Base-by-base conservation (phyloP, 139 green algal species). In the Deuterostichococcus epilithicus region DNA sequence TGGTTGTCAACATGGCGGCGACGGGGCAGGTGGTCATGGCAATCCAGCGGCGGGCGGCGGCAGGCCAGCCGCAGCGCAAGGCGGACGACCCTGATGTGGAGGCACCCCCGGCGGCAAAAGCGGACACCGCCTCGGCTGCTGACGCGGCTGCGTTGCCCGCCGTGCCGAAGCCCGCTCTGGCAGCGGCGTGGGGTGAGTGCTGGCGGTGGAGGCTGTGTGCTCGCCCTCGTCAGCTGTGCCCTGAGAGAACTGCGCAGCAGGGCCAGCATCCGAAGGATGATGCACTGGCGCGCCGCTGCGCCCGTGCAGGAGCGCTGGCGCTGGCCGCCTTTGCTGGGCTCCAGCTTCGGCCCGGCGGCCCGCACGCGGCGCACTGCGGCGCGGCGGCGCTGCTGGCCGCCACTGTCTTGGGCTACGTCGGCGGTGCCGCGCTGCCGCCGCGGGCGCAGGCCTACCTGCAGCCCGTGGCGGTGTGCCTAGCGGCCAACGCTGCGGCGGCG, bases 321-420 rank as follows among this genome's bases (percentile, higher is more conserved):
- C 18, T 28, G 20, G 52, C 13, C 26, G 52, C 13, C 52, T 63
- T 63, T 63, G 52, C 52, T n/a, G 52, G 18, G 5, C 52, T 63
- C 13, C 18, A 5, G 10, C 18, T 28, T 5, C 33, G 30, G 34
- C 45, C 71, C 35, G 22, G 5, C 4, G 69, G 63, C 26, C 30
- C 2, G 25, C 44, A 30, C 35, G n/a, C 52, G n/a, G 32, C 22
- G 8, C 34, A 72, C n/a, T 72, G 84, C 25, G 81, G 85, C 32
- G 79, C 91, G 60, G 84, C 85, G 3, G 88, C 89, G 36, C 80
- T 86, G 35, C 76, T 93, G 59, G 82, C 85, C 0, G 76, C 75
- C 42, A 94, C 91, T 0, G 70, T 95, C 6, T 66, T 79, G 5
- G 89, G 91, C 32, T 93, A 90, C 81, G 70, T 94, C 37, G 58